Evolutionary conservation across 164 flowering plant genomes (phyloP).

Genomic region (Umbilicus rupestris): DNA sequence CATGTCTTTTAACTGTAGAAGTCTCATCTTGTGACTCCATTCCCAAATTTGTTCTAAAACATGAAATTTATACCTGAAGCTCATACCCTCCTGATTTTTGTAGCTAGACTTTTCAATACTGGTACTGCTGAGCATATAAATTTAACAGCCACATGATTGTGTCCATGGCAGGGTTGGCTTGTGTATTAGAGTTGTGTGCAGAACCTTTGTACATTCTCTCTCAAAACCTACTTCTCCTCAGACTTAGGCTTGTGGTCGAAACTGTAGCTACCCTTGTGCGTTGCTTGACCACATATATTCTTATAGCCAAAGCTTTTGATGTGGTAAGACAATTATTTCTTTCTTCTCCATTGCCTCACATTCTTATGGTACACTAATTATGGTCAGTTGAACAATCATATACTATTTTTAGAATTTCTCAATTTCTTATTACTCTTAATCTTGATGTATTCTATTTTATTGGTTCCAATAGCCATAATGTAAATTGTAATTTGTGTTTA

Average conservation of each 20-base stretch:
- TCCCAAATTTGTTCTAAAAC: neutral
- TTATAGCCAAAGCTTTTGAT: constrained; percentile 37
- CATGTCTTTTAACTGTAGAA: neutral
- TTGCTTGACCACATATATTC: constrained; percentile 57
- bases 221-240: constrained; percentile 69
- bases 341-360: neutral
- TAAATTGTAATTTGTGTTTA: neutral
- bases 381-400: neutral
- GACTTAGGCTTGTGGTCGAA: constrained; percentile 70
- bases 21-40: neutral
- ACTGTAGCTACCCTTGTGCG: constrained; percentile 66
- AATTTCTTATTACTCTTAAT: neutral
- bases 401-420: neutral
- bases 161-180: constrained; percentile 65
- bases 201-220: constrained; percentile 91
- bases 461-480: neutral
- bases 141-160: neutral
- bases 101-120: neutral
- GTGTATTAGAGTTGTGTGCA: constrained; percentile 79
- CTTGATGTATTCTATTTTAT: neutral
- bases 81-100: neutral
- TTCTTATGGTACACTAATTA: neutral
- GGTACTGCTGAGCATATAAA: neutral
- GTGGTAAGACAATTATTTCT: constrained; percentile 34
- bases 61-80: neutral